Conservation (phyloP, 106 monocot genomes). For the Alisma plantagoaquatica region DNA sequence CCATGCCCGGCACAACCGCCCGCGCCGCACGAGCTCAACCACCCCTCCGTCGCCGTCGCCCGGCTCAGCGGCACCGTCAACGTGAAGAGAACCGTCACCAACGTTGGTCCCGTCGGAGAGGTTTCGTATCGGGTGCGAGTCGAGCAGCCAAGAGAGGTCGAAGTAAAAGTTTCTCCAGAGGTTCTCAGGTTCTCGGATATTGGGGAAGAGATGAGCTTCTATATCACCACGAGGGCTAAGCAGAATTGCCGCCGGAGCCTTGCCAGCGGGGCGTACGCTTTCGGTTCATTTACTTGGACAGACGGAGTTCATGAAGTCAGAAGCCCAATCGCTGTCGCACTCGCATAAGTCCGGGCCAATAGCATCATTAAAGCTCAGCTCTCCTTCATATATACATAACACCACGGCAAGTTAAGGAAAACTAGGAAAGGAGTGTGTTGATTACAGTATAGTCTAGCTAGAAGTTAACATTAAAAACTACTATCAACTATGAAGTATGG, state of each 20-base stretch:
- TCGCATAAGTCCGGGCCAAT: too few species aligned
- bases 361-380: too few species aligned
- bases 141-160: conserved; percentile 29
- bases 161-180: conserved; percentile 31
- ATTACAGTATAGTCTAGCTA: too few species aligned
- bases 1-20: conserved; percentile 41
- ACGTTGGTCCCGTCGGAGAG: conserved; percentile 36
- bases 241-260: background rate
- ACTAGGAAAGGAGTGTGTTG: too few species aligned
- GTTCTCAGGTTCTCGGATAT: conserved; percentile 19
- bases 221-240: conserved; percentile 10
- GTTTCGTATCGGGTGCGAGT: conserved; percentile 34
- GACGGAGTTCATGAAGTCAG: conserved; percentile 57
- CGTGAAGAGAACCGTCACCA: conserved; percentile 49
- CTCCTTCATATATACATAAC: too few species aligned
- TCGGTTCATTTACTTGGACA: conserved; percentile 53
- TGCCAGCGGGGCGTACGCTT: conserved; percentile 10
- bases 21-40: conserved; percentile 43
- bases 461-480: too few species aligned
- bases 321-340: conserved; percentile 59
- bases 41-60: conserved; percentile 52
- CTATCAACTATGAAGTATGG: too few species aligned
- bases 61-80: conserved; percentile 27
- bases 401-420: too few species aligned
- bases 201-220: conserved; percentile 53